Evolutionary conservation across 108 stramenopile species (phyloP).

Genomic region (Seminavis robusta): DNA sequence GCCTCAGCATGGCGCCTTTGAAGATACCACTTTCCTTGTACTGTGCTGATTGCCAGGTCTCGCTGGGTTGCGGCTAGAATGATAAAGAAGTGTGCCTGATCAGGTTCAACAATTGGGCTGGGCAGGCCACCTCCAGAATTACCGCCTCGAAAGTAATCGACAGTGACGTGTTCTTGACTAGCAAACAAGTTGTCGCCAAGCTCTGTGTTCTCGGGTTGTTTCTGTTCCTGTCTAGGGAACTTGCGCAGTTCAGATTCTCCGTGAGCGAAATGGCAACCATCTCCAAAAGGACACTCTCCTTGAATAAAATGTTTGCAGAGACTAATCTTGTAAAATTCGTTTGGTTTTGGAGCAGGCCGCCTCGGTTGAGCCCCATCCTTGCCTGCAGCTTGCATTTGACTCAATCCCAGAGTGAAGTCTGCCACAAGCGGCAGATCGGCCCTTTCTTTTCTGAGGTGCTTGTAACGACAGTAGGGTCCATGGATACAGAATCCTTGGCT

Average conservation of each 20-base stretch:
- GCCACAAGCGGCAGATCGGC: slow-evolving; percentile 74
- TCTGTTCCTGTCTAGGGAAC: slow-evolving; percentile 44
- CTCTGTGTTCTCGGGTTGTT: slow-evolving; percentile 24
- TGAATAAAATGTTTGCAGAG: slow-evolving; percentile 87
- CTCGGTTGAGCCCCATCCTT: slow-evolving; percentile 47
- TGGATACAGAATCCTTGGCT: slow-evolving; percentile 93
- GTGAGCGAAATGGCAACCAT: slow-evolving; percentile 84
- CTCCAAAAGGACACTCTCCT: slow-evolving; percentile 89
- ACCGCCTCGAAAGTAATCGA: slow-evolving; percentile 83
- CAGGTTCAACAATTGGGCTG: slow-evolving; percentile 80
- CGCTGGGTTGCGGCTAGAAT: slow-evolving; percentile 60
- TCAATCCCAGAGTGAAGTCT: slow-evolving; percentile 84
- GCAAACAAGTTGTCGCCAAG: slow-evolving; percentile 75
- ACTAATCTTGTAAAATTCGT: slow-evolving; percentile 87
- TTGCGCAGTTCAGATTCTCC: slow-evolving; percentile 71
- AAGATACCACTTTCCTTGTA: slow-evolving; percentile 74
- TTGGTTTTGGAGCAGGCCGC: slow-evolving; percentile 81
- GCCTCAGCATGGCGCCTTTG: slow-evolving; percentile 68
- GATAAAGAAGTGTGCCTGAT: slow-evolving; percentile 76
- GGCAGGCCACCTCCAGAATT: slow-evolving; percentile 80
- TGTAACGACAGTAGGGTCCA: slow-evolving; percentile 90
- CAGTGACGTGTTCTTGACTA: slow-evolving; percentile 59
- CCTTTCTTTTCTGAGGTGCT: slow-evolving; percentile 70
- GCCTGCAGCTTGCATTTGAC: slow-evolving; percentile 82
- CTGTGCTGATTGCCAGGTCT: slow-evolving; percentile 73